Evolutionary conservation across 805 yeast genomes (phyloP).

Genomic region (Candida incommunis): DNA sequence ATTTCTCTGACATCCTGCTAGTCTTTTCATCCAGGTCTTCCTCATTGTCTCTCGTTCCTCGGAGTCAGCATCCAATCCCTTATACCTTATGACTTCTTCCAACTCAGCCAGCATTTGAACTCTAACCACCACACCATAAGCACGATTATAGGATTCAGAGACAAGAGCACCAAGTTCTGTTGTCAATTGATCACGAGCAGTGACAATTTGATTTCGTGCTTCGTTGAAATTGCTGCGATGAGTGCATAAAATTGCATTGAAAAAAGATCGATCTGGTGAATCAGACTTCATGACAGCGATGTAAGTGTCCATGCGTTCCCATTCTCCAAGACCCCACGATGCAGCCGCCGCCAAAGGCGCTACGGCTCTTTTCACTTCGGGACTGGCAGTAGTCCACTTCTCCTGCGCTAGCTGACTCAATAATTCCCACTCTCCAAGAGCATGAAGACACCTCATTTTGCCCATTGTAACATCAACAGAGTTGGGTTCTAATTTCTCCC

Average conservation of each 20-base stretch:
- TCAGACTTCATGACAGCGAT: constrained; percentile 81
- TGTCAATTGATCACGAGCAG: constrained; percentile 78
- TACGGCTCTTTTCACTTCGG: constrained; percentile 64
- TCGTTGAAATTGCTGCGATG: constrained; percentile 78
- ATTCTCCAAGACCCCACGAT: constrained; percentile 94
- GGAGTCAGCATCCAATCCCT: constrained; percentile 69
- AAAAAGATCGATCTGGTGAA: constrained; percentile 90
- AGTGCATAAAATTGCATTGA: constrained; percentile 74
- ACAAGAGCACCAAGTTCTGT: constrained; percentile 91
- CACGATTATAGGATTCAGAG: constrained; percentile 91
- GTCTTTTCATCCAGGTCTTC: constrained; percentile 85
- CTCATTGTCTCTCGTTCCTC: constrained; percentile 68
- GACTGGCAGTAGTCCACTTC: constrained; percentile 66
- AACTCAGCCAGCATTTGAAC: constrained; percentile 95
- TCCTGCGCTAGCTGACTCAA: constrained; percentile 71
- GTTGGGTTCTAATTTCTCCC: constrained; percentile 40
- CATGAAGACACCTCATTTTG: constrained; percentile 94
- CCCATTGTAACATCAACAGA: constrained; percentile 90
- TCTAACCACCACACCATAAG: constrained; percentile 91
- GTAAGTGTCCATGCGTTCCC: constrained; percentile 92
- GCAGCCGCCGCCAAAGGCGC: constrained; percentile 99
- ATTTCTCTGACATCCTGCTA: constrained; percentile 87
- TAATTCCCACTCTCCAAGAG: constrained; percentile 97
- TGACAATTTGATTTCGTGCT: constrained; percentile 62
- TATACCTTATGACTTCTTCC: constrained; percentile 87